Evolutionary conservation across 768 basidiomycete species (phyloP), one percentile per base, ranked within the genome.

Genomic region (Tubosaeta sp.): DNA sequence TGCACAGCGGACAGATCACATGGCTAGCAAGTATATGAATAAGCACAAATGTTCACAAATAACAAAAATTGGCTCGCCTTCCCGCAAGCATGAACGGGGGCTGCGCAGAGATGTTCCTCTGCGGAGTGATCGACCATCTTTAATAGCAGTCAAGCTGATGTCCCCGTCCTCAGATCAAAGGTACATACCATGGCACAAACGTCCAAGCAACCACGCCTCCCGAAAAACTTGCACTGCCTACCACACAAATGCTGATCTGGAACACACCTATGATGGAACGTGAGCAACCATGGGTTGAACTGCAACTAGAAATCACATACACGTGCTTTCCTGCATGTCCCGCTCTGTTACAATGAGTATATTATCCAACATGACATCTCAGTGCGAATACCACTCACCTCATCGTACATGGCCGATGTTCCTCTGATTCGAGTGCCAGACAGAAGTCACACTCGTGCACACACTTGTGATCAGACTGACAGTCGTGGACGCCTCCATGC

Each of bases 251-350:
- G 83, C 25, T 66, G 59, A 25, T 72, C 74, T 1, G 76, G 71
- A 29, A 74, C 65, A 54, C 83, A 85, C 50, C 83, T 85, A 29
- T 16, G 35, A 41, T 42, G 13, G 19, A 37, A 26, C 0, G 10
- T 56, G 2, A 37, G 31, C n/a, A 22, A 16, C 8, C 32, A 14
- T 0, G 2, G 1, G 1, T 5, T n/a, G 16, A 4, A 1, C 2
- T 4, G 17, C 3, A 4, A 16, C 0, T 33, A 17, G 1, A 1
- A 37, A 33, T 42, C 26, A 58, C 76, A 4, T 62, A 83, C 83
- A 81, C 72, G 55, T 84, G 83, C 10, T 67, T 70, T 13, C 79
- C 81, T 17, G 74, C 62, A 53, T 85, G 83, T 0, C 83, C 83
- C 29, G 81, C 82, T 14, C 82, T 84, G 34, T 22, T 0, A 2